Percentiles rank a stretch among this genome's conserved stretches.
These are phyloP conservation scores for Alisma plantagoaquatica DNA, from an alignment of 106 monocot species.

Conservation along the genomic window DNA sequence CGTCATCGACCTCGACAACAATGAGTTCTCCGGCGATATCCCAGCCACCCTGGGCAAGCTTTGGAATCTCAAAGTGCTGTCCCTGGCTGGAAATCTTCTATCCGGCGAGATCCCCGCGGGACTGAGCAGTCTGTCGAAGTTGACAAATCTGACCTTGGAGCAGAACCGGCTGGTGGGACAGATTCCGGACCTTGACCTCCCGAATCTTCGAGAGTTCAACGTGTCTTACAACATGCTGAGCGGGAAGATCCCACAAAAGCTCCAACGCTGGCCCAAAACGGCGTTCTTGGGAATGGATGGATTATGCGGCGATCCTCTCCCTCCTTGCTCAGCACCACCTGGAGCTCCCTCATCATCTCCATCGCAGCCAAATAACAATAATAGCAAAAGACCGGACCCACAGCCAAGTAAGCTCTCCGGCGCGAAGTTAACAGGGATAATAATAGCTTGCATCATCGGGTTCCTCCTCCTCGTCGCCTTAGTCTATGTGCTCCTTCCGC, in stretches of 20 bases:
- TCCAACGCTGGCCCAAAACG: constrained; percentile 17
- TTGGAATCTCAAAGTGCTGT: constrained; percentile 24
- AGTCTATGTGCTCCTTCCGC: constrained; percentile 21
- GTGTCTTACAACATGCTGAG: constrained; percentile 59
- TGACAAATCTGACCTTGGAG: constrained; percentile 38
- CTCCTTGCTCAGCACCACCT: constrained; percentile 26
- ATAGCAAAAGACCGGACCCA: not conserved
- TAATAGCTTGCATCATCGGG: constrained; percentile 24
- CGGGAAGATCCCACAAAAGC: constrained; percentile 45
- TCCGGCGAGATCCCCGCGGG: constrained; percentile 32
- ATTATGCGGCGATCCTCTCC: constrained; percentile 47
- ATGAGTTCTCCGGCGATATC: constrained; percentile 41
- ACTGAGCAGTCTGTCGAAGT: constrained; percentile 35
- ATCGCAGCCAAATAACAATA: not conserved
- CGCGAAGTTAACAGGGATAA: constrained; percentile 66
- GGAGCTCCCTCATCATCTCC: not conserved
- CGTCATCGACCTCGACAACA: constrained; percentile 36
- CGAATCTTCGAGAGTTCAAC: constrained; percentile 40
- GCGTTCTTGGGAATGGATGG: constrained; percentile 37
- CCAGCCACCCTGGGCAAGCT: constrained; percentile 17
- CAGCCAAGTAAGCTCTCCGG: constrained; percentile 45
- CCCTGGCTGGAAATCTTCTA: constrained; percentile 41
- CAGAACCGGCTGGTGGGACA: constrained; percentile 27
- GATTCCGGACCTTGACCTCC: constrained; percentile 37
- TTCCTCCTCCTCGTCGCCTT: constrained; percentile 30